Percentiles rank a stretch among this genome's conserved stretches.
These are phyloP conservation scores for Apiotrichum porosum DNA, from an alignment of 1,284 basidiomycete species.

Conservation along the genomic window DNA sequence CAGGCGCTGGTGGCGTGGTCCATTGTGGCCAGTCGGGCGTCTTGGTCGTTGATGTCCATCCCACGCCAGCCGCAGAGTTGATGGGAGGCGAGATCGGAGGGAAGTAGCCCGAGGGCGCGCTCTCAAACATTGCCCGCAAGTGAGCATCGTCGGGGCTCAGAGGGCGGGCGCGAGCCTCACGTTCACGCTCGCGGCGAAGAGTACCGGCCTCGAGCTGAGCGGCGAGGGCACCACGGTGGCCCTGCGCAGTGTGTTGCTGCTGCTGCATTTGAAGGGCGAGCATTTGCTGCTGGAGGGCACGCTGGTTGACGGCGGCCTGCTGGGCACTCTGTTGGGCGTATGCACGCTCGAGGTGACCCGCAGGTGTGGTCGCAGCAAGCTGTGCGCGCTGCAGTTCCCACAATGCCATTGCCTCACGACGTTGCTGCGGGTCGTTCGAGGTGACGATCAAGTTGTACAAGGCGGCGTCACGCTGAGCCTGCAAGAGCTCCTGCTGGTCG, in stretches of 20 bases:
- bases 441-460: constrained; percentile 18
- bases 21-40: constrained; percentile 9
- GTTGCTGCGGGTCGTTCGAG: constrained; percentile 17
- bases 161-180: constrained; percentile 7
- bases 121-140: constrained; percentile 29
- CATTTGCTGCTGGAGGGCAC: constrained; percentile 11
- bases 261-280: constrained; percentile 16
- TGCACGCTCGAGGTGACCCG: constrained; percentile 1
- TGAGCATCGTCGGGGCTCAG: constrained; percentile 21
- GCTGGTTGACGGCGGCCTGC: constrained; percentile 19
- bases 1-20: neutral
- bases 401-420: constrained; percentile 25
- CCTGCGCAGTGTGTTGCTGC: constrained; percentile 5
- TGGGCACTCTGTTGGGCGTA: constrained; percentile 15
- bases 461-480: constrained; percentile 6
- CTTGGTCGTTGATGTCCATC: constrained; percentile 13
- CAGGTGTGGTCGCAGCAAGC: constrained; percentile 8
- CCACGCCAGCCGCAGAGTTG: constrained; percentile 15
- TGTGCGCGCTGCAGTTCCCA: constrained; percentile 26
- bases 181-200: constrained; percentile 15
- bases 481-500: neutral
- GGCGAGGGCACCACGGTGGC: constrained; percentile 21
- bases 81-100: constrained; percentile 13
- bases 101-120: constrained; percentile 16
- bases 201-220: constrained; percentile 28